Base-by-base conservation (phyloP, 768 basidiomycete genomes). In the Omphalotus guepiniiformis region DNA sequence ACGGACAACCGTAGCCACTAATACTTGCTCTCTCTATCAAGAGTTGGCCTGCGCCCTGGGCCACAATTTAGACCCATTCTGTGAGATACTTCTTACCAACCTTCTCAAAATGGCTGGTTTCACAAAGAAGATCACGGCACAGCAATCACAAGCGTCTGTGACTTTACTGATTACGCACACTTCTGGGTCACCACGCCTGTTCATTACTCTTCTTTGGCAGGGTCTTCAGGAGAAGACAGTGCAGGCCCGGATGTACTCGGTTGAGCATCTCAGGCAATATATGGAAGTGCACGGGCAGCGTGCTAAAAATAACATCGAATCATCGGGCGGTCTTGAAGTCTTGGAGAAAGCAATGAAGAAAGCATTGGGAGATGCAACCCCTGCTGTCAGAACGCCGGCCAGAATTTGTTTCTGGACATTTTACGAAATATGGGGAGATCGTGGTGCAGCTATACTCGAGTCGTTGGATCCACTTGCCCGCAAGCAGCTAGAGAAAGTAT, bases 91-190 rank as follows among this genome's bases (percentile, higher is more conserved):
- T 3, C 72, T 92, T 49, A 76, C 78, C n/a, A 78, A 85, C 57
- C 76, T 94, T 11, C 72, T 94, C 34, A 83, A 82, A 52, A 87
- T 98, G 88, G 82, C 88, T 23, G 83, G 82, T 6, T 83, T 89
- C 46, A 97, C 94, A 26, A 99, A 99, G 68, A 95, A 94, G 63
- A 83, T 97, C 39, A 79, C 82, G 19, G 91, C 88, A 3, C 84
- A 91, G 47, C 85, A 85, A 50, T 89, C 94, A 1, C 96, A 97
- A 62, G 70, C 75, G 2, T 73, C 81, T 1, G 76, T 90, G 7
- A 73, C 75, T 1, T 65, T 73, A n/a, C 70, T 97, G 49, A 79
- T 98, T 16, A 72, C 71, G 1, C 66, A 86, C 55, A 78, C 83
- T 2, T 83, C 89, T 3, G 72, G 80, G 39, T 85, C 83, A 52